Conservation (phyloP, 495 filamentous ascomycete genomes). For the Lasiosphaeria ovina region DNA sequence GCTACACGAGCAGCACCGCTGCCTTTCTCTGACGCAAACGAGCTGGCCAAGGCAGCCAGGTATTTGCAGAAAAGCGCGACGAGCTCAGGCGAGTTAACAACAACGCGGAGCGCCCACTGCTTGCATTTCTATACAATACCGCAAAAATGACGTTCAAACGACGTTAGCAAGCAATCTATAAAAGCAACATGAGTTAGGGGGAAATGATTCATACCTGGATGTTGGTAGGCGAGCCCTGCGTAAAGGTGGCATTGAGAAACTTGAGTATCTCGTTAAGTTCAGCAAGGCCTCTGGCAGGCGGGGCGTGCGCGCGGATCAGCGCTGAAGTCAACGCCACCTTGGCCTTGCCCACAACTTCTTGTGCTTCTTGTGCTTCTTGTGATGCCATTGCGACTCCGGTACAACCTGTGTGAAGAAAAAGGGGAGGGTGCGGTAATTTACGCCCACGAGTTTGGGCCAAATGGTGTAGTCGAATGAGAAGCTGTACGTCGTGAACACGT, state of each 20-base stretch:
- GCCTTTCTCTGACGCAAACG: slow-evolving; percentile 40
- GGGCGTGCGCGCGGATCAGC: slow-evolving; percentile 74
- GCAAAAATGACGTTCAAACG: slow-evolving; percentile 19
- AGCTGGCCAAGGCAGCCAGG: slow-evolving; percentile 63
- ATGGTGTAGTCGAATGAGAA: no score
- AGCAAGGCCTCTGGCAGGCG: slow-evolving; percentile 59
- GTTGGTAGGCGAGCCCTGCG: slow-evolving; percentile 76
- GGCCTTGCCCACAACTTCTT: slow-evolving; percentile 64
- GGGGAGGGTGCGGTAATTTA: no score
- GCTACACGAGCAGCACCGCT: slow-evolving; percentile 9
- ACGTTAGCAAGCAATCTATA: slow-evolving; percentile 58
- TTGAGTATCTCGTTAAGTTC: slow-evolving; percentile 71
- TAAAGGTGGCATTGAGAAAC: slow-evolving; percentile 63
- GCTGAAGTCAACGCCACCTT: slow-evolving; percentile 76
- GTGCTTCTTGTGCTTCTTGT: slow-evolving; percentile 45
- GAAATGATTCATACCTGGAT: slow-evolving; percentile 86
- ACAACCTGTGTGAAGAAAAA: no score
- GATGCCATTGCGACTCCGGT: slow-evolving; percentile 55
- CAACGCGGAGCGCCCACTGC: slow-evolving; percentile 73
- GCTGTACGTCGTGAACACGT: slow-evolving; percentile 58
- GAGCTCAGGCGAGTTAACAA: slow-evolving; percentile 66
- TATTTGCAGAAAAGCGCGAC: slow-evolving; percentile 72
- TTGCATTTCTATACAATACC: slow-evolving; percentile 70
- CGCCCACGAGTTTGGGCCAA: background rate
- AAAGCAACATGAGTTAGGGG: slow-evolving; percentile 54